Evolutionary conservation across 306 rosid species (phyloP).

Genomic region (Cajanus cajan): DNA sequence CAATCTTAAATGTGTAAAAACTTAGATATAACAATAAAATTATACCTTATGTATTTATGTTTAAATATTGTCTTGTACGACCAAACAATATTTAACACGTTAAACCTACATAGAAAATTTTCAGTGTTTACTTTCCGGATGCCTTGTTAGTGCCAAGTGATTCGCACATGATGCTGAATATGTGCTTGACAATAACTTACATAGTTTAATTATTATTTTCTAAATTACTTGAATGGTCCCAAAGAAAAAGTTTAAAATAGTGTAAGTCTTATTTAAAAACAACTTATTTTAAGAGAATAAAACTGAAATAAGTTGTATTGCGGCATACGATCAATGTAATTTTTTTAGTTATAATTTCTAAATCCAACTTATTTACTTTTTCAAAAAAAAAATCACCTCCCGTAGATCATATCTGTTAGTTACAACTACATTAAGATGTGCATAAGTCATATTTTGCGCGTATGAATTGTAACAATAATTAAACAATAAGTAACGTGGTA

Average conservation of each 20-base stretch:
- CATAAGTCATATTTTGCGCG: neutral
- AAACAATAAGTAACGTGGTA: neutral
- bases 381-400: neutral
- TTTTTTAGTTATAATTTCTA: neutral
- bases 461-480: neutral
- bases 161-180: neutral
- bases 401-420: neutral
- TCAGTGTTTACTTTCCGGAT: neutral
- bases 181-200: neutral
- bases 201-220: neutral
- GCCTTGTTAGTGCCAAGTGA: neutral
- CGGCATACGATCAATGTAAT: neutral
- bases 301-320: neutral
- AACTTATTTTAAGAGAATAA: neutral
- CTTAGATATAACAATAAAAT: neutral
- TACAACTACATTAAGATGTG: neutral
- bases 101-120: neutral
- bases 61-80: neutral
- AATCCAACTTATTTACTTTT: neutral
- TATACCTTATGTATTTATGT: neutral
- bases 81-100: neutral
- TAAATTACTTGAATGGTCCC: neutral
- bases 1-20: neutral
- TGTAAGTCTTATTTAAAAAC: neutral
- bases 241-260: neutral